Evolutionary conservation across 495 filamentous ascomycete genomes (phyloP), one percentile per base, ranked within the genome.

Genomic region (Alectoria sarmentosa): DNA sequence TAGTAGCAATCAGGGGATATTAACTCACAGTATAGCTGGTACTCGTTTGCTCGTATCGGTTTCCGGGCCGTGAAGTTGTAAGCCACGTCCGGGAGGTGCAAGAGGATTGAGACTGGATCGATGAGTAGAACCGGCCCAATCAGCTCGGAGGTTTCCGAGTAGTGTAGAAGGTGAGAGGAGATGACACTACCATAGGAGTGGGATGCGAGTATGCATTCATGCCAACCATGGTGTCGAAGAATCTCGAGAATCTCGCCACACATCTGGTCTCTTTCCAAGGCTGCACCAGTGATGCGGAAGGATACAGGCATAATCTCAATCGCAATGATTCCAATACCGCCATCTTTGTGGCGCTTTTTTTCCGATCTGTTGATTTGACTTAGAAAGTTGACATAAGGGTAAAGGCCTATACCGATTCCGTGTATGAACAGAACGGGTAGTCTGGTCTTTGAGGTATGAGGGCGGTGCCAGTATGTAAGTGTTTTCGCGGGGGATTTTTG

Each of bases 401-500:
- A 85, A 19, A 88, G 77, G 0, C 86, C 86, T 61, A 89, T 83
- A 34, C 86, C 85, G 58, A 90, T 88, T n/a, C 87, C 87, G 69
- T 90, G 87, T 26, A 89, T 76, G 71, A 89, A 88, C 6, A 90
- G 70, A 52, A 89, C 68, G 0, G 87, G 87, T 3, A 81, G 70
- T 36, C 78, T 77, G 9, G 76, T 74, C 9, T 73, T 72, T 1
- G 85, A 83, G 14, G 75, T 82, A 67, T 89, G 87, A 3, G 84
- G 82, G 23, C 84, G 80, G 70, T 85, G 74, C 86, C 85, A 88
- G 74, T 90, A 90, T 39, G 78, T 77, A 0, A 85, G 67, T n/a
- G 75, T 71, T 41, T 77, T 76, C 0, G 77, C 77, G 0, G 85
- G 82, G 3, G 77, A 77, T 23, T 58, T 71, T 19, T 74, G 61